Percentiles rank a stretch among this genome's conserved stretches.
Conservation (phyloP, 1,284 basidiomycete genomes). For the Rhizopogon hawkerae region DNA sequence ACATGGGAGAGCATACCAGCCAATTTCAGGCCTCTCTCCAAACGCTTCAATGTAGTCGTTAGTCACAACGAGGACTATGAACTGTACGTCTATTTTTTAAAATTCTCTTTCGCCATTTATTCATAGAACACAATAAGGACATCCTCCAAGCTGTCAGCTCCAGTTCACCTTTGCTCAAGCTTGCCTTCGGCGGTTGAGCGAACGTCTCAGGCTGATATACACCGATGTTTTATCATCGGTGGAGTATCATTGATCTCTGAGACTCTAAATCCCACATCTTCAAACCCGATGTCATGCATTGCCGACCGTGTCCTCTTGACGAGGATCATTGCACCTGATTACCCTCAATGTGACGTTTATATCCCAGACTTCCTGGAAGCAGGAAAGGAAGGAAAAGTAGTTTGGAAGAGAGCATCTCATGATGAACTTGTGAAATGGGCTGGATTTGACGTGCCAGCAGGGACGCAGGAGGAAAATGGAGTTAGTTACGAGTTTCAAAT, state of each 20-base stretch:
- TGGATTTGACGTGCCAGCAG: constrained; percentile 70
- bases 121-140: constrained; percentile 5
- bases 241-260: constrained; percentile 81
- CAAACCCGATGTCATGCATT: constrained; percentile 27
- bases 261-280: constrained; percentile 38
- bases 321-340: constrained; percentile 66
- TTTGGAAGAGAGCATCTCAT: constrained; percentile 57
- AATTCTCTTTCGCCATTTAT: neutral
- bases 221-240: constrained; percentile 79
- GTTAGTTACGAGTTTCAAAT: constrained; percentile 86
- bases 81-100: constrained; percentile 46
- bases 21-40: constrained; percentile 77
- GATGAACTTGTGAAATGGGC: constrained; percentile 65
- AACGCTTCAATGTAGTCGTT: constrained; percentile 77
- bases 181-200: constrained; percentile 18
- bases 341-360: constrained; percentile 80
- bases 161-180: constrained; percentile 14
- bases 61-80: constrained; percentile 57
- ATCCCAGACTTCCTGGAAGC: constrained; percentile 63
- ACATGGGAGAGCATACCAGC: constrained; percentile 98
- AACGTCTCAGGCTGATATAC: constrained; percentile 22
- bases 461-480: constrained; percentile 73
- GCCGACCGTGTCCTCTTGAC: constrained; percentile 84
- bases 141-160: neutral
- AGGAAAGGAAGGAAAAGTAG: constrained; percentile 15